Conservation (phyloP, 805 yeast genomes). For the Candida alai region DNA sequence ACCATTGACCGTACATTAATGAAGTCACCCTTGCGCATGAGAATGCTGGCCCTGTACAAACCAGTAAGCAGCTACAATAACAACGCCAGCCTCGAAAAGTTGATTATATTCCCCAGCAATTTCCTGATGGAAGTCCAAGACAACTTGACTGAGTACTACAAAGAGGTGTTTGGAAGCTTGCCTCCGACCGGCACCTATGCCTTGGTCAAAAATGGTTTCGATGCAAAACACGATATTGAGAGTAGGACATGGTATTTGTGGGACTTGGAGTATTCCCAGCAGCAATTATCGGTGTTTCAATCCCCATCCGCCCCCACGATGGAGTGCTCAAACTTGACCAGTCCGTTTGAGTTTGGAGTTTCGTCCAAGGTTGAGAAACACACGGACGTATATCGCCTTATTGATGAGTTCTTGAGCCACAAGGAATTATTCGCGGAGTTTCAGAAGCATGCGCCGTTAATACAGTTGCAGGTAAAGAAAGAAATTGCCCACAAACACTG, state of each 20-base stretch:
- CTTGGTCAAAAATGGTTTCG: no score
- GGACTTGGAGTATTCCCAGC: no score
- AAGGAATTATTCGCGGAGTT: neutral
- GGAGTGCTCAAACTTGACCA: neutral
- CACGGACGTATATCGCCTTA: neutral
- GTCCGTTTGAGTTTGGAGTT: neutral
- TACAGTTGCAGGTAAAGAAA: slow-evolving; percentile 10
- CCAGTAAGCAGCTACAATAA: neutral
- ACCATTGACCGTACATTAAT: no score
- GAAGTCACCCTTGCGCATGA: no score
- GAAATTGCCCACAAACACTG: slow-evolving; percentile 17
- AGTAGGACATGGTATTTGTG: no score
- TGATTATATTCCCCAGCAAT: neutral
- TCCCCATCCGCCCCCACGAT: no score
- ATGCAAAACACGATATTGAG: no score
- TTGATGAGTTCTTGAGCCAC: neutral
- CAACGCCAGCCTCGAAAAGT: neutral
- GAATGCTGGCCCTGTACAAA: no score
- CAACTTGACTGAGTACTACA: neutral
- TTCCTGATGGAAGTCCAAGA: no score
- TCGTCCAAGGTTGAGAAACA: neutral
- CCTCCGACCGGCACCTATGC: no score
- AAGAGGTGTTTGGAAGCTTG: neutral
- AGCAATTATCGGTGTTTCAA: no score
- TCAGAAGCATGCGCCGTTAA: neutral